A percentile compares a stretch with the other conserved stretches of the same genome.
Evolutionary conservation across 768 basidiomycete species (phyloP).

Genomic region (Tulasnella sp.): DNA sequence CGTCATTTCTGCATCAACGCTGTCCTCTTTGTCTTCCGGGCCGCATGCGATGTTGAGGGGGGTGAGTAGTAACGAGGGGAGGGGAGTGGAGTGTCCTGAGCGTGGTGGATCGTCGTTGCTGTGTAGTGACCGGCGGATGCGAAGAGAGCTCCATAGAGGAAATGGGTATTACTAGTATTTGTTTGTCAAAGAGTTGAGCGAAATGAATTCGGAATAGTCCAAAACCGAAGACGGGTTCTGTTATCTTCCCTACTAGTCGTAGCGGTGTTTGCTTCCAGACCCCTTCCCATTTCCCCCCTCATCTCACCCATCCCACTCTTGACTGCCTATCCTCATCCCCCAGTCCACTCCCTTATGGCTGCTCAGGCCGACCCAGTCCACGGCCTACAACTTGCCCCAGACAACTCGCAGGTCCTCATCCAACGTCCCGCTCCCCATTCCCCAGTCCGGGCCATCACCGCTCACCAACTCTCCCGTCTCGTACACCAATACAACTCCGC

Average conservation of each 20-base stretch:
- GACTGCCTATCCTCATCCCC: not conserved
- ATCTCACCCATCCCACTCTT: not conserved
- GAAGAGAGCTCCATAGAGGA: too few relatives aligned
- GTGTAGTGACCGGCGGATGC: not conserved
- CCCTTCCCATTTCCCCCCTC: not conserved
- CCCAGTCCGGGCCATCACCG: constrained; percentile 34
- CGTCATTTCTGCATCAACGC: not conserved
- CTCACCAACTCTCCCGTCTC: constrained; percentile 43
- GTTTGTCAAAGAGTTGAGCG: not conserved
- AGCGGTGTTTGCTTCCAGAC: not conserved
- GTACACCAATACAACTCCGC: constrained; percentile 51
- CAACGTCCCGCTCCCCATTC: constrained; percentile 29
- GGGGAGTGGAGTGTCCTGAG: not conserved
- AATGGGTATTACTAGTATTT: not conserved
- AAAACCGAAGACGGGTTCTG: not conserved
- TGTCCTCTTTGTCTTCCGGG: not conserved
- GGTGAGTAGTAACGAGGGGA: not conserved
- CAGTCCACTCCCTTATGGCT: not conserved
- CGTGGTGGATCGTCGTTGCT: not conserved
- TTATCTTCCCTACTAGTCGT: not conserved
- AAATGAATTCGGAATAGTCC: not conserved
- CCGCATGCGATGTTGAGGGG: not conserved
- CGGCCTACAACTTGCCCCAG: constrained; percentile 9
- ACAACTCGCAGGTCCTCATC: constrained; percentile 18
- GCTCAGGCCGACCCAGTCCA: not conserved